A percentile compares a stretch with the other conserved stretches of the same genome.
Evolutionary conservation across 2,329 filamentous ascomycete genomes (phyloP).

Genomic region (Sporothrix curviconia): DNA sequence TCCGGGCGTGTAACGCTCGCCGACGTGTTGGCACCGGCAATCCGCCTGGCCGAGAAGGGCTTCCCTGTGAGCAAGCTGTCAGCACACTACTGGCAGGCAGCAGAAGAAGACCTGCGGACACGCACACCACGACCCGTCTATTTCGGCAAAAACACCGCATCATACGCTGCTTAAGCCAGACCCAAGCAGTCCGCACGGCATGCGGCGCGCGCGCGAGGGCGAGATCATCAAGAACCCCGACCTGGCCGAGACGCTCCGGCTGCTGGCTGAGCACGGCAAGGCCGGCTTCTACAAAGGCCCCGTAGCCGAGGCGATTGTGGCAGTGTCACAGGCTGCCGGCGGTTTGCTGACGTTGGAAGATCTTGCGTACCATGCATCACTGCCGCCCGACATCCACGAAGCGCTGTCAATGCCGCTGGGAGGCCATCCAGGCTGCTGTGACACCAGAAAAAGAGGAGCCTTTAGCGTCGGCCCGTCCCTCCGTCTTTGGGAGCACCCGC

Average conservation of each 20-base stretch:
- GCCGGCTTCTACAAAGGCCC: slow-evolving; percentile 81
- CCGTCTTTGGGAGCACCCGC: slow-evolving; percentile 87
- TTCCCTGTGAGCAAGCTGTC: slow-evolving; percentile 76
- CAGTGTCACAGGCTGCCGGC: slow-evolving; percentile 66
- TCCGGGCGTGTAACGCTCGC: slow-evolving; percentile 70
- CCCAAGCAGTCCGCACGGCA: slow-evolving; percentile 49
- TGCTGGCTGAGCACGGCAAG: slow-evolving; percentile 71
- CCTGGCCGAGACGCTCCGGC: slow-evolving; percentile 70
- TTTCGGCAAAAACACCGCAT: slow-evolving; percentile 32
- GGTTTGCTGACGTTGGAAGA: slow-evolving; percentile 74
- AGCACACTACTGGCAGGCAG: slow-evolving; percentile 22
- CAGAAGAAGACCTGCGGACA: slow-evolving; percentile 20
- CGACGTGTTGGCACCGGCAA: slow-evolving; percentile 72
- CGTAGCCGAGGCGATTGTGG: slow-evolving; percentile 72
- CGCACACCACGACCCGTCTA: slow-evolving; percentile 51
- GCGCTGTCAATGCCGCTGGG: slow-evolving; percentile 70
- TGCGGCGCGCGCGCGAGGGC: slow-evolving; percentile 65
- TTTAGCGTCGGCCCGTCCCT: slow-evolving; percentile 70
- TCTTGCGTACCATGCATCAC: slow-evolving; percentile 60
- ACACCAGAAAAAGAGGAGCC: slow-evolving; percentile 57
- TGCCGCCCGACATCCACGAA: slow-evolving; percentile 28
- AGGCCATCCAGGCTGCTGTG: slow-evolving; percentile 64
- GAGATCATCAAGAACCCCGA: slow-evolving; percentile 80
- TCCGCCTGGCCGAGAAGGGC: slow-evolving; percentile 75
- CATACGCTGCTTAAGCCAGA: slow-evolving; percentile 80